Base-by-base conservation (phyloP, 768 basidiomycete genomes). In the Jaapia argillacea region DNA sequence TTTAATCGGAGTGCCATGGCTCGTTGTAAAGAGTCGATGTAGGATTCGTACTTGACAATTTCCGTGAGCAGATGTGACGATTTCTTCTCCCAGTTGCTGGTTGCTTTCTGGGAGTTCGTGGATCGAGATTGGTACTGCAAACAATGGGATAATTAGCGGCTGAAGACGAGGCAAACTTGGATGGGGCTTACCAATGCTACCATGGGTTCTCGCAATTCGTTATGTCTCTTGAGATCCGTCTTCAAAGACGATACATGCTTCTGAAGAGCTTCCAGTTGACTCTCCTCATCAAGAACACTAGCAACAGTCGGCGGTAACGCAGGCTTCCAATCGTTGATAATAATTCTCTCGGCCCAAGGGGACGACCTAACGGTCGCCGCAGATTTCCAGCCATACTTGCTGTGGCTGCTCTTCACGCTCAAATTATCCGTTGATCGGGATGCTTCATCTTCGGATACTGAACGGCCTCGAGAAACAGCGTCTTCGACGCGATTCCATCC, bases 41-140 rank as follows among this genome's bases (percentile, higher is more conserved):
- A 99, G 13, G 86, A 85, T 42, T 89, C 81, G 61, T 97, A 98
- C 60, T 98, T 98, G 57, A 91, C 87, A 33, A 90, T 87, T 65
- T 99, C 94, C 6, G 85, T 77, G 42, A 92, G 71, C 38, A 98
- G 66, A 59, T 88, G 88, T 55, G 88, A 81, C 2, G 87, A 90
- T 58, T 85, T 93, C 58, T 79, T 84, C 64, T 88, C 86, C 90
- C 92, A 98, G 57, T 99, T 99, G 47, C 75, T 74, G 52, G 77
- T 71, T 1, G 96, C 82, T 62, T 82, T 97, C 51, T 69, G 54
- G 1, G 75, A 72, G 56, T 85, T 91, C 20, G 78, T 57, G 20
- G 87, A 80, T 10, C 84, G 79, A 1, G 85, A 73, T 45, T 81
- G 69, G 58, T 90, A 99, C 91, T 96, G 52, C n/a, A 47, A 45